phyloP scores from a whole-genome alignment of 805 yeast genomes.

The Ogataea trehaloabstinens region DNA sequence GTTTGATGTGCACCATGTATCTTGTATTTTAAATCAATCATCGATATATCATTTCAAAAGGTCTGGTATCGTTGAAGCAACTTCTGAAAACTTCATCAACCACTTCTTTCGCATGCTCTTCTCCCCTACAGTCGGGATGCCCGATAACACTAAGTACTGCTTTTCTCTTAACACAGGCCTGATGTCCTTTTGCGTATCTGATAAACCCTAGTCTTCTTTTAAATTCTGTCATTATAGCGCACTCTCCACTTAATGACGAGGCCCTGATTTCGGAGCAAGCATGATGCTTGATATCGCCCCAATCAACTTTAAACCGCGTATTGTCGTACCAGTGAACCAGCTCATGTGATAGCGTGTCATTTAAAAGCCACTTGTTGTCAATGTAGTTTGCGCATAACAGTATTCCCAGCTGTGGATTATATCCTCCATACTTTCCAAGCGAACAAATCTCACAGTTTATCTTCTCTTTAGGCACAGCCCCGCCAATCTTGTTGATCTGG shows the following conservation, averaged over 20 bases:
- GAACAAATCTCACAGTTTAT: slow-evolving; percentile 82
- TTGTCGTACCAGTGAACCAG: slow-evolving; percentile 92
- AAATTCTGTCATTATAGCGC: slow-evolving; percentile 85
- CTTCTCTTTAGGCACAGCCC: slow-evolving; percentile 47
- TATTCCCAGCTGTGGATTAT: slow-evolving; percentile 85
- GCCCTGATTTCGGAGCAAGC: slow-evolving; percentile 98
- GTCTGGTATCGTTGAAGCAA: slow-evolving; percentile 93
- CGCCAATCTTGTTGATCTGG: slow-evolving; percentile 64
- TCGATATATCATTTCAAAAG: slow-evolving; percentile 88
- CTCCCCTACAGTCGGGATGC: slow-evolving; percentile 76
- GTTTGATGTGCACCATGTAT: slow-evolving; percentile 81
- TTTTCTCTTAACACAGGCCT: slow-evolving; percentile 84
- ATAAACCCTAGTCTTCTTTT: slow-evolving; percentile 33
- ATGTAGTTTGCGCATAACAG: slow-evolving; percentile 83
- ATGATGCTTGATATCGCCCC: slow-evolving; percentile 83
- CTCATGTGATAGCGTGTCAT: slow-evolving; percentile 91
- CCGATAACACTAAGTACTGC: slow-evolving; percentile 82
- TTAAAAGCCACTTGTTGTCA: slow-evolving; percentile 71
- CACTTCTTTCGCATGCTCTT: slow-evolving; percentile 70
- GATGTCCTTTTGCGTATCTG: slow-evolving; percentile 66
- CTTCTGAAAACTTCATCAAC: slow-evolving; percentile 90
- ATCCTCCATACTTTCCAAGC: slow-evolving; percentile 86
- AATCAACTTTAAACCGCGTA: slow-evolving; percentile 81
- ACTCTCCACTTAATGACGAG: slow-evolving; percentile 89
- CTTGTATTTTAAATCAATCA: slow-evolving; percentile 61